Percentiles rank a stretch among this genome's conserved stretches.
These are phyloP conservation scores for Talaromyces sp. DNA, from an alignment of 2,329 filamentous ascomycete species.

Conservation along the genomic window DNA sequence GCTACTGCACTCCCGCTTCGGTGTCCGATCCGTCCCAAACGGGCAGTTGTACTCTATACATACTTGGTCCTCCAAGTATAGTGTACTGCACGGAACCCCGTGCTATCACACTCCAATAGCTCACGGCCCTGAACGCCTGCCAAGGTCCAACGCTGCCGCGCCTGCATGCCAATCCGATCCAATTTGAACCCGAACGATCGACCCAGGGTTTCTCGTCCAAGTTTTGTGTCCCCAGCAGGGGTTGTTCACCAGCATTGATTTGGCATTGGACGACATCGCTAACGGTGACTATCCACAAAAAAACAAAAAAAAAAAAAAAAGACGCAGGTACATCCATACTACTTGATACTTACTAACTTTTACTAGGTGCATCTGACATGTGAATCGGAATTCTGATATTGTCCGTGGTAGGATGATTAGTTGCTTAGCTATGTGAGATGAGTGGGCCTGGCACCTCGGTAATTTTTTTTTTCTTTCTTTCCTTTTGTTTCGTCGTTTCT, in stretches of 20 bases:
- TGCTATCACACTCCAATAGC: background rate
- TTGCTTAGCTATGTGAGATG: background rate
- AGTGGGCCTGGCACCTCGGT: background rate
- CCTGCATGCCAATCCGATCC: background rate
- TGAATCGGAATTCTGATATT: background rate
- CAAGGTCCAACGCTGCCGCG: too few species aligned
- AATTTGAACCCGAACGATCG: background rate
- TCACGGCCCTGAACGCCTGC: too few species aligned
- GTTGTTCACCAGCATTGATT: background rate
- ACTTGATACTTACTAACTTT: background rate
- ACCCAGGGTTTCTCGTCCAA: background rate
- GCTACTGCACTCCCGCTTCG: background rate
- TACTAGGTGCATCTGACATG: background rate
- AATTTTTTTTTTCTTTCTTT: background rate
- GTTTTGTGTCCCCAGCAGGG: background rate
- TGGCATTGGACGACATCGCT: background rate
- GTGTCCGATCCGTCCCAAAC: constrained; percentile 1
- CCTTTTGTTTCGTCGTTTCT: background rate
- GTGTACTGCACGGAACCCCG: too few species aligned
- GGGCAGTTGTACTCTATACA: background rate
- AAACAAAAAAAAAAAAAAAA: background rate
- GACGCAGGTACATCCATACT: background rate
- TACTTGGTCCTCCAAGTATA: too few species aligned
- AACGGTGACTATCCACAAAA: background rate
- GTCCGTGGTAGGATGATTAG: background rate